A percentile compares a stretch with the other conserved stretches of the same genome.
These are phyloP conservation scores for Epithemia pelagica DNA, from an alignment of 108 stramenopile species.

Conservation along the genomic window DNA sequence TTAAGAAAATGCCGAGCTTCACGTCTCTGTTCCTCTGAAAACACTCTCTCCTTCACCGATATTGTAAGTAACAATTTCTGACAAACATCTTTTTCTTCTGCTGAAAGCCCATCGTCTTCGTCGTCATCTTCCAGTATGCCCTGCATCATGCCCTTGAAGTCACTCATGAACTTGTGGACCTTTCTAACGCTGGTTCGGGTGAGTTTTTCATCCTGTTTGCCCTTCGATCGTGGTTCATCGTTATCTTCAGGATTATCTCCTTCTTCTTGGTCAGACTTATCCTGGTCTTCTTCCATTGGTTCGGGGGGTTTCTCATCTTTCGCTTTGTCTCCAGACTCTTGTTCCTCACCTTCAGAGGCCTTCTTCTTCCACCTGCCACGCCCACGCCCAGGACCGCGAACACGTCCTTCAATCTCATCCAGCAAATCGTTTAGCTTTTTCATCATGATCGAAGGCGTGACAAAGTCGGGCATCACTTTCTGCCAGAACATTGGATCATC, in stretches of 20 bases:
- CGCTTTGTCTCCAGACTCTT: conserved; percentile 10
- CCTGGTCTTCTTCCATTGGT: conserved; percentile 8
- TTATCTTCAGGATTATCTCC: conserved; percentile 13
- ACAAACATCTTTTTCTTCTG: conserved; percentile 56
- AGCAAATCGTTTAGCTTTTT: conserved; percentile 47
- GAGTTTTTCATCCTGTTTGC: conserved; percentile 23
- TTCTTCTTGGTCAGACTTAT: conserved; percentile 14
- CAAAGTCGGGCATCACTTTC: conserved; percentile 92
- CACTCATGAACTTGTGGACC: conserved; percentile 76
- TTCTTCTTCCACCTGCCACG: conserved; percentile 31
- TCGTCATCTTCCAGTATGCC: conserved; percentile 72
- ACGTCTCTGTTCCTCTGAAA: conserved; percentile 66
- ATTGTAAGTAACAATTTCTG: conserved; percentile 76
- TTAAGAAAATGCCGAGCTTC: conserved; percentile 54
- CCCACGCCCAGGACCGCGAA: conserved; percentile 25
- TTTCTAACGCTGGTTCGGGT: conserved; percentile 55
- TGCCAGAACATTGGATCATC: conserved; percentile 94
- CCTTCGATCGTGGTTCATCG: conserved; percentile 3
- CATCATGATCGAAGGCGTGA: conserved; percentile 76
- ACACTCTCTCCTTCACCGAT: conserved; percentile 70
- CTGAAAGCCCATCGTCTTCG: conserved; percentile 56
- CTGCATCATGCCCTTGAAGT: conserved; percentile 81
- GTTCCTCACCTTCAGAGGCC: conserved; percentile 16
- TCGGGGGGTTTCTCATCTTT: conserved; percentile 17
- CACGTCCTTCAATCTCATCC: conserved; percentile 36